Base-by-base conservation (phyloP, 805 yeast species). In the Danielia oregonensis region DNA sequence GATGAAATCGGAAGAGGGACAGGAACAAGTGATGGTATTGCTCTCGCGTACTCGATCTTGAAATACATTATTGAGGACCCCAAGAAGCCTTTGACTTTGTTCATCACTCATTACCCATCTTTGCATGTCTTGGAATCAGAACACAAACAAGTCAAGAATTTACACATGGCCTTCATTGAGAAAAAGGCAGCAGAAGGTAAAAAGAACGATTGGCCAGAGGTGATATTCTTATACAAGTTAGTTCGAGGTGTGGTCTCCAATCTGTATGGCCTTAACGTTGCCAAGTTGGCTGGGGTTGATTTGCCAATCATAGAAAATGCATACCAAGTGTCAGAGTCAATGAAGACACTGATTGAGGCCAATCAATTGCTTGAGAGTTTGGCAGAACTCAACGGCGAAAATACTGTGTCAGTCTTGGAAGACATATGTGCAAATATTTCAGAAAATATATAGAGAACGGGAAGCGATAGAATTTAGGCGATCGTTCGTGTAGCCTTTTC, bases 1-100 rank as follows among this genome's bases (percentile, higher is more conserved):
- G 94, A 84, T 53, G 94, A 84, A 46, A 74, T 84, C 26, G 94
- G 94, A 1, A 67, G 96, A 35, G 96, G 96, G 0, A 88, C 96
- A 3, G 56, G 72, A 1, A 66, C 21, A 54, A 63, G 63, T 7
- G 96, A 89, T 56, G 97, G 96, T 0, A 79, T 78, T 27, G 79
- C 94, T 0, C 78, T 88, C 19, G 95, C 96, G 0, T 75, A 78
- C 52, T 65, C 94, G 0, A 77, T 88, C 2, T 59, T 88, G 35
- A 66, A 74, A 35, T 79, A 82, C 46, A 71, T 84, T 40, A 55
- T 76, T 2, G 54, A 49, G 19, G 54, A 53, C 28, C 33, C 42
- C 2, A 27, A 32, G n/a, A 48, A 47, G 17, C 81, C 89, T 0
- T 62, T 84, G 37, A 73, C 83, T 0, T 60, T 88, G 26, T 88